Conservation (phyloP, 1,284 basidiomycete genomes). For the Marasmius fiardii region DNA sequence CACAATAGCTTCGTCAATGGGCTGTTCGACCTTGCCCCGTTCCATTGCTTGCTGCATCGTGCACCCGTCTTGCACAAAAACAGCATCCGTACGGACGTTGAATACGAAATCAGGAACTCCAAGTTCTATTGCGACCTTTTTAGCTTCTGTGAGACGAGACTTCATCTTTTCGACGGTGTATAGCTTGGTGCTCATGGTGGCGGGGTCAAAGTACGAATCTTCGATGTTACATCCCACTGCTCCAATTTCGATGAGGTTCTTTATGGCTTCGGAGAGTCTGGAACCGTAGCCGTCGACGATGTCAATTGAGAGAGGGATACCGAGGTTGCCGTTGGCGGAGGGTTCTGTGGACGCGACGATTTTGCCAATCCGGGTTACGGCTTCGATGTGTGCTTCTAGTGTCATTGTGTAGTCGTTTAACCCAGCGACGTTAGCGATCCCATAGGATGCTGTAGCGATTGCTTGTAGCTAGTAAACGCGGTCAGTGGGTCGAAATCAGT, state of each 20-base stretch:
- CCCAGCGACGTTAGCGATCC: not conserved
- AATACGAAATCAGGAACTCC: constrained; percentile 7
- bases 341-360: constrained; percentile 3
- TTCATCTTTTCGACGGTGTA: constrained; percentile 7
- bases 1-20: constrained; percentile 3
- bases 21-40: not conserved
- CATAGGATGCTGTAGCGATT: constrained; percentile 5
- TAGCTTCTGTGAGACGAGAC: not conserved
- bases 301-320: constrained; percentile 4
- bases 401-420: constrained; percentile 6
- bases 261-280: constrained; percentile 1
- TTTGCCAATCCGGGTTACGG: not conserved
- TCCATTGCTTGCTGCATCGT: not conserved
- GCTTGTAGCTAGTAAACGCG: not conserved
- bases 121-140: constrained; percentile 3
- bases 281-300: constrained; percentile 5
- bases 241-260: constrained; percentile 2
- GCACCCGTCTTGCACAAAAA: not conserved
- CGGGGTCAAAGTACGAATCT: constrained; percentile 4
- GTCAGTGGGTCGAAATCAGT: not conserved
- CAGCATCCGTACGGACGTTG: constrained; percentile 5
- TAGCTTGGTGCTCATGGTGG: not conserved
- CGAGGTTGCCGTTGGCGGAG: not conserved
- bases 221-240: constrained; percentile 7
- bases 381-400: not conserved